Percentiles rank a stretch among this genome's conserved stretches.
Evolutionary conservation across 495 filamentous ascomycete species (phyloP).

Genomic region (Trichocladium antarcticum): DNA sequence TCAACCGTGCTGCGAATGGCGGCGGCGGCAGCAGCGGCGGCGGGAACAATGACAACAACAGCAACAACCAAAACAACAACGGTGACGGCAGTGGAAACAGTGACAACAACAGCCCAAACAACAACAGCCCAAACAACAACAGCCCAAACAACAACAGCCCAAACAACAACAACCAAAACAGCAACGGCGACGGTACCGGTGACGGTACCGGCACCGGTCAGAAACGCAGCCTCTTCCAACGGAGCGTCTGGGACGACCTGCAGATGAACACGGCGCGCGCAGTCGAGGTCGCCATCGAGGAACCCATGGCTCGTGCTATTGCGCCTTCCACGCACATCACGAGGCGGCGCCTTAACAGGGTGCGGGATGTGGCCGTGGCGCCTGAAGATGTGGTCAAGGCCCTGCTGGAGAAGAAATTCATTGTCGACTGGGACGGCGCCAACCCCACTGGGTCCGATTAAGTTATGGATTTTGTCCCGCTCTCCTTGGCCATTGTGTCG

Average conservation of each 20-base stretch:
- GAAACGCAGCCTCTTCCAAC: slow-evolving; percentile 22
- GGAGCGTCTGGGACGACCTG: slow-evolving; percentile 18
- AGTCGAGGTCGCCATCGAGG: slow-evolving; percentile 18
- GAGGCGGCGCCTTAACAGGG: neutral
- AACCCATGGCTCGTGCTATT: slow-evolving; percentile 2
- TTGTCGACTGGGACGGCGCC: slow-evolving; percentile 7
- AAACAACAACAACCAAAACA: neutral
- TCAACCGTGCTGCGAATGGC: slow-evolving; percentile 20
- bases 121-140: neutral
- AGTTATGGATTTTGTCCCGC: too few species aligned
- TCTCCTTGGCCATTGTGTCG: neutral
- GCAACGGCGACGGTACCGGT: neutral
- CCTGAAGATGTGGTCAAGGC: neutral
- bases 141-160: slow-evolving; percentile 3
- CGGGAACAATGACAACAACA: slow-evolving; percentile 4
- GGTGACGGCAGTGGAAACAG: neutral
- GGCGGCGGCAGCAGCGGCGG: neutral
- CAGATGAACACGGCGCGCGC: slow-evolving; percentile 24
- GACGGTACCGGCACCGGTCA: neutral
- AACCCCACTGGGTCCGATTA: slow-evolving; percentile 1
- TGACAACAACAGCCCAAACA: slow-evolving; percentile 9
- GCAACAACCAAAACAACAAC: neutral
- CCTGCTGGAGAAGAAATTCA: slow-evolving; percentile 1
- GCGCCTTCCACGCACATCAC: slow-evolving; percentile 4
- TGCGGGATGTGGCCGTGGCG: neutral